Evolutionary conservation across 768 basidiomycete genomes (phyloP).

Genomic region (Lactarius pseudohatsudake): DNA sequence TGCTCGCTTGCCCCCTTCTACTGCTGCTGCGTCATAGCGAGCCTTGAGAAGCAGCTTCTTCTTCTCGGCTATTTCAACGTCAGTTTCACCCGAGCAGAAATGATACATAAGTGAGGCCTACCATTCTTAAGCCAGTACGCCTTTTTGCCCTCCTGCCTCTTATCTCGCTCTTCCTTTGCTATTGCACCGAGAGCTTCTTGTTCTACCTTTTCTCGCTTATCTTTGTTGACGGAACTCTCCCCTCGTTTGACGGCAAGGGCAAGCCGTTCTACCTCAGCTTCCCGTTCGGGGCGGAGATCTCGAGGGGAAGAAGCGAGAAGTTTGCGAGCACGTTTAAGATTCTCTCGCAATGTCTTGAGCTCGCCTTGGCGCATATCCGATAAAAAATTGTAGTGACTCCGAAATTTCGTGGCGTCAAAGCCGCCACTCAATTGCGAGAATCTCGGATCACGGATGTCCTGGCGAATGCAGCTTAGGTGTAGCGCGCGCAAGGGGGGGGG

Average conservation of each 20-base stretch:
- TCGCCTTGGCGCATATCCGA: conserved; percentile 63
- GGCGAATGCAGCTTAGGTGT: conserved; percentile 2
- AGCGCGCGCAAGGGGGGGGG: neutral
- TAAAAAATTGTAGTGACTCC: conserved; percentile 73
- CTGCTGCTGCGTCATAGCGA: conserved; percentile 75
- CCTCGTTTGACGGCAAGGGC: conserved; percentile 73
- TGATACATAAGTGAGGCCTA: conserved; percentile 38
- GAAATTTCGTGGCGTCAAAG: conserved; percentile 64
- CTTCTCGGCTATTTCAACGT: conserved; percentile 61
- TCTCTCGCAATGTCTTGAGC: conserved; percentile 59
- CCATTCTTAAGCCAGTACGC: conserved; percentile 85
- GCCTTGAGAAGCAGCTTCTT: conserved; percentile 71
- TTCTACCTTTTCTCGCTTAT: conserved; percentile 68
- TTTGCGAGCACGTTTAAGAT: conserved; percentile 68
- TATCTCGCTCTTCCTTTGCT: conserved; percentile 57
- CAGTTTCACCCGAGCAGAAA: conserved; percentile 10
- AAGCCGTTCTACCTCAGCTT: conserved; percentile 65
- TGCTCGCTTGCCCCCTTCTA: conserved; percentile 72
- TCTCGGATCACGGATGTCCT: conserved; percentile 86
- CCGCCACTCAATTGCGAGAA: conserved; percentile 75
- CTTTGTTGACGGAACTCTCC: conserved; percentile 75
- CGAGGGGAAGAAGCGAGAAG: conserved; percentile 58
- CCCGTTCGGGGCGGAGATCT: conserved; percentile 57
- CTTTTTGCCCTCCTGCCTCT: conserved; percentile 72
- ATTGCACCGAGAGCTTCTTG: conserved; percentile 55